Percentiles rank a stretch among this genome's conserved stretches.
Conservation (phyloP, 768 basidiomycete genomes). For the Suillus luteus region DNA sequence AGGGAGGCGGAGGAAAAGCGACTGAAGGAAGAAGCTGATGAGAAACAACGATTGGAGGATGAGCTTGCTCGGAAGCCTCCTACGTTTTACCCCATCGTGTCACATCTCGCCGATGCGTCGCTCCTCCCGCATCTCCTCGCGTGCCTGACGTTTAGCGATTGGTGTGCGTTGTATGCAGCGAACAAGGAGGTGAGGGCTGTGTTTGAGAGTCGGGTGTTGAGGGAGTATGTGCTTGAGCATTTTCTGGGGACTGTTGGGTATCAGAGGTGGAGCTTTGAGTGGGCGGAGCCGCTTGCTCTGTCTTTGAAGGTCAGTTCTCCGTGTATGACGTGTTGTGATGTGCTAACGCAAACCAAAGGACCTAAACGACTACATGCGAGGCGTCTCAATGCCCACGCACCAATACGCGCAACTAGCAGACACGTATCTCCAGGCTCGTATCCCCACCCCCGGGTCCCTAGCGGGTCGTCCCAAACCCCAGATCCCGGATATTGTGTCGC, state of each 20-base stretch:
- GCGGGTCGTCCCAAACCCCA: slow-evolving; percentile 39
- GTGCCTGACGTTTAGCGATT: slow-evolving; percentile 72
- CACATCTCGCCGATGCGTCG: slow-evolving; percentile 53
- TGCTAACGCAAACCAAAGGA: slow-evolving; percentile 50
- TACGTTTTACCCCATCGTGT: slow-evolving; percentile 51
- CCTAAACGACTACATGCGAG: slow-evolving; percentile 77
- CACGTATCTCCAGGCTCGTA: slow-evolving; percentile 54
- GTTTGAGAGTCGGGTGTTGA: slow-evolving; percentile 49
- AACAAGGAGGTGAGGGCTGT: slow-evolving; percentile 57
- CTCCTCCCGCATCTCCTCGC: slow-evolving; percentile 57
- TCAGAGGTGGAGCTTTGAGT: slow-evolving; percentile 55
- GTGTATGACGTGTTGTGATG: neutral
- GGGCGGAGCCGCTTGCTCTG: slow-evolving; percentile 62
- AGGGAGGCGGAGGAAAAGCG: slow-evolving; percentile 13
- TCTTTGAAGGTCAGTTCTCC: slow-evolving; percentile 55
- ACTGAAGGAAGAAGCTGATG: slow-evolving; percentile 7
- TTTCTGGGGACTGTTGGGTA: slow-evolving; percentile 77
- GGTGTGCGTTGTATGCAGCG: slow-evolving; percentile 58
- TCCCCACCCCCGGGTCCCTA: slow-evolving; percentile 27
- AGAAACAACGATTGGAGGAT: slow-evolving; percentile 8
- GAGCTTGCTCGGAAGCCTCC: slow-evolving; percentile 27
- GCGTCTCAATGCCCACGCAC: slow-evolving; percentile 74
- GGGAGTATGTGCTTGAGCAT: slow-evolving; percentile 68
- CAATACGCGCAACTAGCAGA: slow-evolving; percentile 66
- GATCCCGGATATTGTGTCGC: slow-evolving; percentile 45